A percentile compares a stretch with the other conserved stretches of the same genome.
These are phyloP conservation scores for Colletotrichum sp. DNA, from an alignment of 2,329 filamentous ascomycete species.

Conservation along the genomic window DNA sequence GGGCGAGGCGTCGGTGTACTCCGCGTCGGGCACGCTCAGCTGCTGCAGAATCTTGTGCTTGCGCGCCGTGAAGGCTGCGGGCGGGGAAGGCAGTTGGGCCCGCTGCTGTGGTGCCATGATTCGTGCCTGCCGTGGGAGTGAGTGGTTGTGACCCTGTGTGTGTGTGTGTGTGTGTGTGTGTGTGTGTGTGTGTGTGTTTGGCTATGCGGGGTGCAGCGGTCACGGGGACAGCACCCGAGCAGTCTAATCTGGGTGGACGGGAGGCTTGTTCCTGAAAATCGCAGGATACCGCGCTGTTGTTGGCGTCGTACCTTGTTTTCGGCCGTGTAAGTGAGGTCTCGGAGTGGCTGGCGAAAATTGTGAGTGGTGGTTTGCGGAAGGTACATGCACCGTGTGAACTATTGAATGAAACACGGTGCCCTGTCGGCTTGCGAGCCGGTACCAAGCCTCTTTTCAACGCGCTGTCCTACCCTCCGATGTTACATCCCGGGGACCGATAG, in stretches of 20 bases:
- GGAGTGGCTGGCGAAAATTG: not conserved
- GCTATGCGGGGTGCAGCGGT: not conserved
- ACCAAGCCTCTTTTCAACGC: constrained; percentile 1
- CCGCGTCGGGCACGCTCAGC: constrained; percentile 69
- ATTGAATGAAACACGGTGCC: not conserved
- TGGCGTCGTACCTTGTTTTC: not conserved
- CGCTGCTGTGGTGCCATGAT: not conserved
- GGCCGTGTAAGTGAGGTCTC: constrained; percentile 16
- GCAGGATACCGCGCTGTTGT: too few species aligned
- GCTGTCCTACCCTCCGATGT: constrained; percentile 2
- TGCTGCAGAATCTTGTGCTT: constrained; percentile 77
- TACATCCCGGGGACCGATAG: not conserved
- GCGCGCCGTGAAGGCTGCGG: constrained; percentile 56
- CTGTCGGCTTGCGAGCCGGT: not conserved
- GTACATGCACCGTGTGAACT: constrained; percentile 1
- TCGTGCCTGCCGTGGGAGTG: not conserved
- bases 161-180: not conserved
- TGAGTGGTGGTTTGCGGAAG: not conserved
- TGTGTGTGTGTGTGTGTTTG: not conserved
- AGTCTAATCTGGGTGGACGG: not conserved
- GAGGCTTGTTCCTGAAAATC: not conserved
- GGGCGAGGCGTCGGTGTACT: constrained; percentile 84
- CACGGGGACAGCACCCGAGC: not conserved
- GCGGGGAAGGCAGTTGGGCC: constrained; percentile 30
- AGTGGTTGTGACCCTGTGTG: not conserved